Conservation (phyloP, 306 rosid species). For the Cicer bijugum region DNA sequence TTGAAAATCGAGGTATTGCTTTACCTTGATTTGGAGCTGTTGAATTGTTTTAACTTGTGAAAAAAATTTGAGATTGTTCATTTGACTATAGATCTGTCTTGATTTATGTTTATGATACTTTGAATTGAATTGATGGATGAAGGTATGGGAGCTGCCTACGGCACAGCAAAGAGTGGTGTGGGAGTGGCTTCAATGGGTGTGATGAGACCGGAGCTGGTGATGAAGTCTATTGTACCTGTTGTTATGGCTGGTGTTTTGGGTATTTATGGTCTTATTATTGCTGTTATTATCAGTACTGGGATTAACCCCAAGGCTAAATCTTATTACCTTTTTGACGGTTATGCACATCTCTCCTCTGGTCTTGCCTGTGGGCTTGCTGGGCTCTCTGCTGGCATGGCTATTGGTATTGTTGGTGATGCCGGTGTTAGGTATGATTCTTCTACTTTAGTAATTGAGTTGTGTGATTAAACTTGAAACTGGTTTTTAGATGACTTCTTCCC, state of each 20-base stretch:
- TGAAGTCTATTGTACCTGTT: slow-evolving; percentile 90
- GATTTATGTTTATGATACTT: slow-evolving; percentile 18
- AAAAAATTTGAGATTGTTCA: neutral
- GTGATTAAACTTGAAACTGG: neutral
- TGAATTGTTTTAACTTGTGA: neutral
- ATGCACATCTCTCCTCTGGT: slow-evolving; percentile 90
- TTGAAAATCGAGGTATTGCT: neutral
- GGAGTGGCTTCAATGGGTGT: slow-evolving; percentile 95
- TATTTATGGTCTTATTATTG: slow-evolving; percentile 88
- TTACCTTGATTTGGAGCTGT: neutral
- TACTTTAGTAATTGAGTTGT: neutral
- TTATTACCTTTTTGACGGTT: slow-evolving; percentile 86
- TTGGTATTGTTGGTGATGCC: slow-evolving; percentile 92
- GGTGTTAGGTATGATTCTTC: slow-evolving; percentile 73
- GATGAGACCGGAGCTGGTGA: slow-evolving; percentile 92
- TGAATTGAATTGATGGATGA: slow-evolving; percentile 37
- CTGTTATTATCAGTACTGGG: slow-evolving; percentile 88
- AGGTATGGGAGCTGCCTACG: slow-evolving; percentile 97
- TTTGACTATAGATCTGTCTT: neutral
- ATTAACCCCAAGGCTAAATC: slow-evolving; percentile 90
- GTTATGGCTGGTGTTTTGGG: slow-evolving; percentile 98
- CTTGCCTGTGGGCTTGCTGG: slow-evolving; percentile 91
- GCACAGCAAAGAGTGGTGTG: slow-evolving; percentile 88
- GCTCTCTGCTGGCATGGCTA: slow-evolving; percentile 91
- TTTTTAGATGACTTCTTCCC: neutral